Evolutionary conservation across 1,284 basidiomycete genomes (phyloP).

Genomic region (Tylopilus sp.): DNA sequence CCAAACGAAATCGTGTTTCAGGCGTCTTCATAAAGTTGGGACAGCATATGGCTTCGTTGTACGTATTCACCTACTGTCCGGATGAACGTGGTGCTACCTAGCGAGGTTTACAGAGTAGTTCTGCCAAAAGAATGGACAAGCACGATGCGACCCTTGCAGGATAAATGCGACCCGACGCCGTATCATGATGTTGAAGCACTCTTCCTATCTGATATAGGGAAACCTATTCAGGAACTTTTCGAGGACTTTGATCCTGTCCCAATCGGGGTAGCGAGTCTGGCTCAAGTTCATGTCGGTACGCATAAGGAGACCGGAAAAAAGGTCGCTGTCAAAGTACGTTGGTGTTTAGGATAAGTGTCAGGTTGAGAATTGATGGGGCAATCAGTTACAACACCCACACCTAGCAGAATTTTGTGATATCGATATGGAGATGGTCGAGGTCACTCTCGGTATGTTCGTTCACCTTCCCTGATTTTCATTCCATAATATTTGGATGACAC

Average conservation of each 20-base stretch:
- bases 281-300: constrained; percentile 89
- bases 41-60: constrained; percentile 82
- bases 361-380: constrained; percentile 4
- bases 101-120: constrained; percentile 42
- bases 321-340: constrained; percentile 86
- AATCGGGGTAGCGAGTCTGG: constrained; percentile 91
- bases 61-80: constrained; percentile 26
- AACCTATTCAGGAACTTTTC: constrained; percentile 64
- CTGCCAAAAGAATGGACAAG: constrained; percentile 82
- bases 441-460: constrained; percentile 56
- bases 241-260: constrained; percentile 86
- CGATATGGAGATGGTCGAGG: constrained; percentile 85
- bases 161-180: constrained; percentile 80
- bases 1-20: constrained; percentile 13
- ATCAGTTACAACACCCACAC: constrained; percentile 88
- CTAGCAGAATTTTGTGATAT: constrained; percentile 89
- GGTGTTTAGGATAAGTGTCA: neutral
- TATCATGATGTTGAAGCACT: constrained; percentile 68
- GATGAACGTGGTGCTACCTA: neutral
- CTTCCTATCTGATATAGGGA: constrained; percentile 73
- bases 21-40: constrained; percentile 93
- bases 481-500: neutral
- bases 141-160: constrained; percentile 73
- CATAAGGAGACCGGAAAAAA: constrained; percentile 68
- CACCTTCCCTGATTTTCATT: neutral